Evolutionary conservation across 1,139 yeast genomes (phyloP).

Genomic region (Petasospora fabianii): DNA sequence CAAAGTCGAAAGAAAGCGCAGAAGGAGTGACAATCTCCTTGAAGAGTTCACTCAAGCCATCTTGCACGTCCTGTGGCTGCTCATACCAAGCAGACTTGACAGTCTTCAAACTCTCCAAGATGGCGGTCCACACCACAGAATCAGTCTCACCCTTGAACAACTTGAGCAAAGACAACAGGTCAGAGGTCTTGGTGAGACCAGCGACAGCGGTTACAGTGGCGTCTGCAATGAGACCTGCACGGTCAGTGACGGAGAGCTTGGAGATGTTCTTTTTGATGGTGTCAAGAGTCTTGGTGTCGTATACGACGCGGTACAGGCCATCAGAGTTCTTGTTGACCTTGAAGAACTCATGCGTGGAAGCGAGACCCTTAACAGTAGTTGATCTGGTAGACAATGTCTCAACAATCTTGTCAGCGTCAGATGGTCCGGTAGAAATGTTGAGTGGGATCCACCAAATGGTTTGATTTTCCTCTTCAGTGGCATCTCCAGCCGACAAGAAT

Average conservation of each 20-base stretch:
- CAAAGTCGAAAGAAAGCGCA: conserved; percentile 37
- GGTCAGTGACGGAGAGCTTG: conserved; percentile 51
- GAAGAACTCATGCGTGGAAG: conserved; percentile 36
- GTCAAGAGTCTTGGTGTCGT: conserved; percentile 44
- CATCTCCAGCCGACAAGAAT: conserved; percentile 55
- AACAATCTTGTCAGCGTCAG: conserved; percentile 15
- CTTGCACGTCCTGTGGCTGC: conserved; percentile 36
- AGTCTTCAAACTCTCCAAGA: conserved; percentile 42
- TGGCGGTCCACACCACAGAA: conserved; percentile 64
- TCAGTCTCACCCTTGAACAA: conserved; percentile 47
- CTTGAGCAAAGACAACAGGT: conserved; percentile 43
- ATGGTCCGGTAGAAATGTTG: conserved; percentile 37
- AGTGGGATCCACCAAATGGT: conserved; percentile 79
- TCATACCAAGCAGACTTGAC: conserved; percentile 48
- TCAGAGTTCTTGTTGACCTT: conserved; percentile 60
- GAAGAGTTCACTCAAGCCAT: conserved; percentile 40
- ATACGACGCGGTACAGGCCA: conserved; percentile 68
- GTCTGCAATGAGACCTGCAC: conserved; percentile 67
- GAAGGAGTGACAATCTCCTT: conserved; percentile 42
- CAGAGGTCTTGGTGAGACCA: conserved; percentile 50
- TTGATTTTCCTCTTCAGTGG: conserved; percentile 40
- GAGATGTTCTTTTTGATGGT: conserved; percentile 43
- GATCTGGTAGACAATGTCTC: conserved; percentile 43
- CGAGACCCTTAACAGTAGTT: conserved; percentile 30
- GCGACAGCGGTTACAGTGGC: conserved; percentile 57